phyloP scores from a whole-genome alignment of 2,329 filamentous ascomycete genomes.

The Ophiostoma novo-ulmi region DNA sequence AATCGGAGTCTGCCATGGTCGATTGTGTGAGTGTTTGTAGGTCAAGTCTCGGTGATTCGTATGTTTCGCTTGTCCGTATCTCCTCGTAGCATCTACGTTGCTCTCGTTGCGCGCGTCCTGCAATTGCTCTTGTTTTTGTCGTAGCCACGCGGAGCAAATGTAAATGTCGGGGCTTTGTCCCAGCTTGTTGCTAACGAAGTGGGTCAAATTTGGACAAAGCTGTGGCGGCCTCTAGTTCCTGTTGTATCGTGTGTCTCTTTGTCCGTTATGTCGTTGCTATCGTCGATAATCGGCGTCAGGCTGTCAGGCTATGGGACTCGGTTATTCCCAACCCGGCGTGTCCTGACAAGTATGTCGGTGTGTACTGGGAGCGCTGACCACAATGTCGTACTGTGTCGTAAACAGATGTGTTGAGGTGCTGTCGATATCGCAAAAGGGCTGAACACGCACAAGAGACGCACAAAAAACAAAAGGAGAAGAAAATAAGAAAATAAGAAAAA shows the following conservation, averaged over 20 bases:
- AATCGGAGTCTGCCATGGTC: constrained; percentile 23
- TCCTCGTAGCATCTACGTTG: not conserved
- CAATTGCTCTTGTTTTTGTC: not conserved
- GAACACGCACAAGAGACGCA: not conserved
- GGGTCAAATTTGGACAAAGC: constrained; percentile 1
- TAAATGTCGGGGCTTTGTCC: constrained; percentile 13
- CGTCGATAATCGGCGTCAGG: not conserved
- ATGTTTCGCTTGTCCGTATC: not conserved
- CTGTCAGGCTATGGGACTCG: not conserved
- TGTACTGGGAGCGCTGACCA: not conserved
- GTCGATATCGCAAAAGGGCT: not conserved
- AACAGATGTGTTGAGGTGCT: not conserved
- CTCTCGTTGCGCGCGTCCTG: not conserved
- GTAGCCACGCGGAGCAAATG: constrained; percentile 9
- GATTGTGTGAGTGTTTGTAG: not conserved
- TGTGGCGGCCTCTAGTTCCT: not conserved
- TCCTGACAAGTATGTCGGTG: not conserved
- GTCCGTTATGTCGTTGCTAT: not conserved
- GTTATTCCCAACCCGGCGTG: not conserved
- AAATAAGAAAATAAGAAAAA: not conserved
- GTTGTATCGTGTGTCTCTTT: not conserved
- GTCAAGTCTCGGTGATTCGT: not conserved
- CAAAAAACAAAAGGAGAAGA: not conserved
- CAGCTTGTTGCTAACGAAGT: constrained; percentile 13
- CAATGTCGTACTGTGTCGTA: not conserved